Base-by-base conservation (phyloP, 495 filamentous ascomycete genomes). In the Hypoxylon fuscum region DNA sequence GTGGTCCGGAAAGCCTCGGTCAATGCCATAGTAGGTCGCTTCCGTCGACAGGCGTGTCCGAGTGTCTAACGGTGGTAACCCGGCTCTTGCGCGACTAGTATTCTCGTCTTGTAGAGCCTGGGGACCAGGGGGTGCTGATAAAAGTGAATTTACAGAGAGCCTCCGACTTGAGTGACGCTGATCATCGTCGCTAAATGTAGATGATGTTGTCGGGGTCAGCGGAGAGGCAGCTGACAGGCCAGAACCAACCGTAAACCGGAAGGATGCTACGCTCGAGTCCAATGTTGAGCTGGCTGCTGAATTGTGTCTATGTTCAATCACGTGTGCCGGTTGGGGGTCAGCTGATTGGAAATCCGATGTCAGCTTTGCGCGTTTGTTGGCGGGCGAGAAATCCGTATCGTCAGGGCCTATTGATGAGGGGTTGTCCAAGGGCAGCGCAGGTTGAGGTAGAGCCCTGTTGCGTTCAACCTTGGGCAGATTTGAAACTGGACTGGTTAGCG, bases 1-100 rank as follows among this genome's bases (percentile, higher is more conserved):
- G 12, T 81, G 68, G 73, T 93, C 90, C 1, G 84, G 83, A 51
- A 83, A 78, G 2, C 90, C 90, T 21, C 83, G 78, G 66, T 93
- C 90, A 48, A 88, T 75, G 1, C 90, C 90, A 68, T 89, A 90
- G 35, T 71, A 76, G n/a, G 65, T 76, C 8, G 66, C 58, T 35
- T 76, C 72, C 14, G 69, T 57, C 32, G 70, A 68, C 14, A 51
- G 7, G 25, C 71, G 67, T 12, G 58, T 29, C 17, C 50, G 52
- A 25, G 62, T 66, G 31, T 67, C 61, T 59, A 71, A 64, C 40
- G 68, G 53, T 23, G 65, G 55, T 50, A 66, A 57, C 17, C 68
- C 57, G 29, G 46, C 32, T 41, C 56, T 65, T 25, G 43, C 54
- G 32, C 68, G 62, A 40, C 55, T 54, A 29, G 27, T 21, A 44